Evolutionary conservation across 1,284 basidiomycete genomes (phyloP).

Genomic region (Gomphus bonarii): DNA sequence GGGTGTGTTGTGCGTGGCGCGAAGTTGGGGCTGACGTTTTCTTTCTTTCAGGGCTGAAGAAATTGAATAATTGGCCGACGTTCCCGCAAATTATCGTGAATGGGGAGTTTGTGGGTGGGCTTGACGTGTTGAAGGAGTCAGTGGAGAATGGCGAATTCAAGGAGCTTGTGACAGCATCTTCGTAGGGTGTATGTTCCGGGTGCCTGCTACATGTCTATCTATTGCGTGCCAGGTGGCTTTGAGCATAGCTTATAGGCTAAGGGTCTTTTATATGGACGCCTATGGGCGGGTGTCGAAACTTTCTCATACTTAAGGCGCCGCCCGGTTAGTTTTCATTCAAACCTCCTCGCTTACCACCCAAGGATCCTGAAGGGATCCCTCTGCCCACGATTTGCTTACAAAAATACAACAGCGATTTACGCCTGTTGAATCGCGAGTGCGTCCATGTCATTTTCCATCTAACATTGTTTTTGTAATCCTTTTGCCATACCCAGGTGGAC

Average conservation of each 20-base stretch:
- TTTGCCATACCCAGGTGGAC: slow-evolving; percentile 50
- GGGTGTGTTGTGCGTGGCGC: not conserved
- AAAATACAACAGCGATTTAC: slow-evolving; percentile 53
- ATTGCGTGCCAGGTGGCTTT: not conserved
- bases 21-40: not conserved
- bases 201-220: not conserved
- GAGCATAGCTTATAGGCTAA: not conserved
- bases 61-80: slow-evolving; percentile 56
- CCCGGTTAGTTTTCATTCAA: not conserved
- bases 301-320: not conserved
- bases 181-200: not conserved
- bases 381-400: slow-evolving; percentile 15
- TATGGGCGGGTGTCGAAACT: not conserved
- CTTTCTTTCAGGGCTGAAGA: slow-evolving; percentile 36
- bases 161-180: slow-evolving; percentile 19
- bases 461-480: not conserved
- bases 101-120: slow-evolving; percentile 64
- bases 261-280: not conserved
- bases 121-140: slow-evolving; percentile 59
- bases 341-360: not conserved
- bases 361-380: not conserved
- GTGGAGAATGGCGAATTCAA: slow-evolving; percentile 37
- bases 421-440: slow-evolving; percentile 71
- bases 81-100: slow-evolving; percentile 58
- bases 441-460: slow-evolving; percentile 23